Percentiles rank a stretch among this genome's conserved stretches.
Conservation (phyloP, 345 rosid species). For the Rhizophora mangle region DNA sequence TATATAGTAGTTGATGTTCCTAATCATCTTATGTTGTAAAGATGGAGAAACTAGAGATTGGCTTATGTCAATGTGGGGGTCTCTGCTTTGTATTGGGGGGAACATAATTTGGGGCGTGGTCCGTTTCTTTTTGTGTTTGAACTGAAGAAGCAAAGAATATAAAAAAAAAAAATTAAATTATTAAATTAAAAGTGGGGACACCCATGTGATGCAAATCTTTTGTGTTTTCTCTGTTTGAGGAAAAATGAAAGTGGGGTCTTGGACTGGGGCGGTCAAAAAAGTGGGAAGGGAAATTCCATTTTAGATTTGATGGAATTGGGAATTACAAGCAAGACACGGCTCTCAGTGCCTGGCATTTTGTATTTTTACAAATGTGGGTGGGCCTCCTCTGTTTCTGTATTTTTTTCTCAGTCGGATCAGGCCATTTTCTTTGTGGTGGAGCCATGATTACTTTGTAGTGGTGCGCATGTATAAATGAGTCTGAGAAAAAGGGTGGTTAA, state of each 20-base stretch:
- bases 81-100: neutral
- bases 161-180: too few relatives aligned
- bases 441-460: neutral
- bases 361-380: too few relatives aligned
- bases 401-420: neutral
- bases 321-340: neutral
- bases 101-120: neutral
- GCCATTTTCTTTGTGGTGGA: neutral
- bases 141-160: neutral
- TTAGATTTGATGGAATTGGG: neutral
- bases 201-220: constrained; percentile 9
- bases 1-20: neutral
- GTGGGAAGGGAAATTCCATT: constrained; percentile 7
- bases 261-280: constrained; percentile 40
- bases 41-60: neutral
- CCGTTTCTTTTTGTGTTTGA: neutral
- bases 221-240: neutral
- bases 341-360: neutral
- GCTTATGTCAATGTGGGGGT: neutral
- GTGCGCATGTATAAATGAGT: too few relatives aligned
- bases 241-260: constrained; percentile 7
- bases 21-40: neutral
- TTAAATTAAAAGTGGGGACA: neutral
- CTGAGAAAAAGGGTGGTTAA: too few relatives aligned
- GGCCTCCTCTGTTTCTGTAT: neutral